These are phyloP conservation scores for Metschnikowia lochheadii DNA, from an alignment of 805 yeast species.

Conservation along the genomic window DNA sequence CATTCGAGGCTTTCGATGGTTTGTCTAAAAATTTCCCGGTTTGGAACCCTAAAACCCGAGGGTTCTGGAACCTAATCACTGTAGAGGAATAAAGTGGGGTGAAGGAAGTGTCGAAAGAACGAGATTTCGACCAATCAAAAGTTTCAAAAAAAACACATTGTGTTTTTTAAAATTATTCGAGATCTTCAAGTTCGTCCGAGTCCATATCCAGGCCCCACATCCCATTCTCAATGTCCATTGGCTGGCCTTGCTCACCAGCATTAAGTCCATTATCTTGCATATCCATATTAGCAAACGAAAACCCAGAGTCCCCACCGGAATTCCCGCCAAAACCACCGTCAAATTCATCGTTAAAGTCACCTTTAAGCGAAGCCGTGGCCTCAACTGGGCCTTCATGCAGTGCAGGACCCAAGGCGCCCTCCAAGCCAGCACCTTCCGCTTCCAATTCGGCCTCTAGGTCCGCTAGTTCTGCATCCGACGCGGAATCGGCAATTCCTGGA, in stretches of 20 bases:
- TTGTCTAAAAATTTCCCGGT: too few species aligned
- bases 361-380: not conserved
- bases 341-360: not conserved
- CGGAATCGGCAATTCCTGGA: not conserved
- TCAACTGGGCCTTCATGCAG: not conserved
- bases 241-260: not conserved
- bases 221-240: not conserved
- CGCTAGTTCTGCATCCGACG: slow-evolving; percentile 1
- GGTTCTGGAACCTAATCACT: too few species aligned
- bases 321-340: too few species aligned
- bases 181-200: slow-evolving; percentile 1
- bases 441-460: slow-evolving; percentile 5
- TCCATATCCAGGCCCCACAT: slow-evolving; percentile 3
- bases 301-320: too few species aligned
- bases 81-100: too few species aligned
- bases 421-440: not conserved
- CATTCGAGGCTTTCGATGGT: too few species aligned
- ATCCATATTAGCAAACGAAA: not conserved
- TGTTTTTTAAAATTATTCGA: not conserved
- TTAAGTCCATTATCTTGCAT: not conserved
- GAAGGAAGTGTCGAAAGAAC: too few species aligned
- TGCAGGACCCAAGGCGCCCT: not conserved
- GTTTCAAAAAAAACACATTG: too few species aligned
- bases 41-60: too few species aligned
- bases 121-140: too few species aligned